Conservation (phyloP, 169 alveolate species). For the Cryptosporidium meleagridis region DNA sequence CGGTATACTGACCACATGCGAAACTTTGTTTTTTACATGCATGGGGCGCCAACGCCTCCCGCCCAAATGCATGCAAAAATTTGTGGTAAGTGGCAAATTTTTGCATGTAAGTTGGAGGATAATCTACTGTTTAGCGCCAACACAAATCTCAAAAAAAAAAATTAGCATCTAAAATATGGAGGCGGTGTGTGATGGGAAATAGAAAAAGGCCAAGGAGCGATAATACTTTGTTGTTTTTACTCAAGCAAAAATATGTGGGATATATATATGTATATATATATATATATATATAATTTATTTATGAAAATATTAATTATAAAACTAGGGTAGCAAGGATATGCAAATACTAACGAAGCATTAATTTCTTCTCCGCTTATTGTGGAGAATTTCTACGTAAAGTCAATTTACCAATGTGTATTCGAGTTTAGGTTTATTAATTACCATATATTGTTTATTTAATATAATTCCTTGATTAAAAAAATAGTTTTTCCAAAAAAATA, state of each 20-base stretch:
- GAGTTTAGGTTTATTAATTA: not conserved
- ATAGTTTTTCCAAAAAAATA: not conserved
- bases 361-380: not conserved
- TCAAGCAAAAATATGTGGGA: too few relatives aligned
- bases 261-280: too few relatives aligned
- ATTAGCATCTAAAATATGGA: slow-evolving; percentile 6
- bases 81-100: slow-evolving; percentile 63
- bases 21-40: slow-evolving; percentile 59
- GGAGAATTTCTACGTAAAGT: not conserved
- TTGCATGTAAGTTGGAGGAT: not conserved
- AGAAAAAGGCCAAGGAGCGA: not conserved
- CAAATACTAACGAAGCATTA: too few relatives aligned
- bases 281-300: too few relatives aligned
- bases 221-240: too few relatives aligned
- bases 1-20: slow-evolving; percentile 75
- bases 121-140: not conserved
- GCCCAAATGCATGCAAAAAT: slow-evolving; percentile 53
- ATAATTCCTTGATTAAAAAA: not conserved
- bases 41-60: not conserved
- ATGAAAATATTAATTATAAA: too few relatives aligned
- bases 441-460: not conserved
- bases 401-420: not conserved
- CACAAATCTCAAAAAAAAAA: not conserved
- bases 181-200: not conserved
- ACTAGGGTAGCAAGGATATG: not conserved